A percentile compares a stretch with the other conserved stretches of the same genome.
Evolutionary conservation across 352 stramenopile species (phyloP).

Genomic region (Globisporangium radiosum): DNA sequence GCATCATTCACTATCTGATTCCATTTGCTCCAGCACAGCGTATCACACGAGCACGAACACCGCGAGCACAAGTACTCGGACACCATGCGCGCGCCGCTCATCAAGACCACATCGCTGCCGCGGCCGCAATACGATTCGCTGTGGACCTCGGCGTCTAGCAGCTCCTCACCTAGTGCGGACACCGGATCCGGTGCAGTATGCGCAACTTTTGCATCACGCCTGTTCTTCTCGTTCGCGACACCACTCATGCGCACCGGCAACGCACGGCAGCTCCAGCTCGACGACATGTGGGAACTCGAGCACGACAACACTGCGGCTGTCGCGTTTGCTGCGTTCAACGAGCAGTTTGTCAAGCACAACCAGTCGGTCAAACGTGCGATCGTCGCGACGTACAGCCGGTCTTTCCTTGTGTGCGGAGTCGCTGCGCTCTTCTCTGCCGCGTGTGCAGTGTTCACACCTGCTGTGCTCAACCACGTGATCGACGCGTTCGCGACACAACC

Average conservation of each 20-base stretch:
- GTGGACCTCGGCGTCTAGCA: too few relatives aligned
- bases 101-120: too few relatives aligned
- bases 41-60: too few relatives aligned
- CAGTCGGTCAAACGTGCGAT: slow-evolving; percentile 24
- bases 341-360: slow-evolving; percentile 13
- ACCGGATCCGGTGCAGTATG: too few relatives aligned
- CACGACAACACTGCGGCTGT: slow-evolving; percentile 16
- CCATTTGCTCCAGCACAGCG: too few relatives aligned
- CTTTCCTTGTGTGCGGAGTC: slow-evolving; percentile 23
- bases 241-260: slow-evolving; percentile 36
- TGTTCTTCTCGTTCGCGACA: slow-evolving; percentile 43
- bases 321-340: slow-evolving; percentile 22
- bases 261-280: slow-evolving; percentile 25
- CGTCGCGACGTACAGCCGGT: slow-evolving; percentile 16
- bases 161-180: too few relatives aligned
- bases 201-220: slow-evolving; percentile 5
- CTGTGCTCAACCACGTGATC: slow-evolving; percentile 42
- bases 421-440: slow-evolving; percentile 21
- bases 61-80: too few relatives aligned
- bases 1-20: too few relatives aligned
- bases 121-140: too few relatives aligned
- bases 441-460: slow-evolving; percentile 33
- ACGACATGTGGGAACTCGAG: slow-evolving; percentile 39
- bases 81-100: too few relatives aligned
- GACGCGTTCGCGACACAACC: slow-evolving; percentile 16